Conservation (phyloP, 164 flowering plant species). For the Protea cynaroides region DNA sequence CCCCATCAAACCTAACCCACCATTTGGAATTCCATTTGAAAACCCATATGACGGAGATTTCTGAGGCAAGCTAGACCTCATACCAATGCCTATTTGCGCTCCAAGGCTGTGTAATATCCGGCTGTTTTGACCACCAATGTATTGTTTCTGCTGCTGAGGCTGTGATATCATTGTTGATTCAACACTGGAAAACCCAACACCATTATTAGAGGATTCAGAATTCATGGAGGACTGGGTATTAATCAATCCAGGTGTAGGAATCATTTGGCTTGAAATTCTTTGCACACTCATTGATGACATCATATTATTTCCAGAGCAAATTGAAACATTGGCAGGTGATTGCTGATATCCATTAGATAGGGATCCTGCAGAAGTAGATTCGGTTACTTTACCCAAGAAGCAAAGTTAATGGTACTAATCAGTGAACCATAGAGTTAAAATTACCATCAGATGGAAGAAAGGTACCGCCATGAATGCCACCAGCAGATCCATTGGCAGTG, state of each 20-base stretch:
- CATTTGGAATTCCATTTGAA: slow-evolving; percentile 59
- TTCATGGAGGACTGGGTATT: slow-evolving; percentile 47
- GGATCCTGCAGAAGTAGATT: slow-evolving; percentile 44
- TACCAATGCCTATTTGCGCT: slow-evolving; percentile 62
- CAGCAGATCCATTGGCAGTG: slow-evolving; percentile 31
- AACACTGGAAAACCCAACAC: slow-evolving; percentile 52
- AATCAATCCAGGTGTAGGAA: slow-evolving; percentile 90
- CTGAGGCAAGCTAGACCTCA: slow-evolving; percentile 63
- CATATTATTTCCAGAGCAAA: slow-evolving; percentile 47
- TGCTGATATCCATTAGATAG: slow-evolving; percentile 75
- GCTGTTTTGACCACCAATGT: slow-evolving; percentile 62
- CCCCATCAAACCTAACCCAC: slow-evolving; percentile 54
- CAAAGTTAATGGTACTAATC: not conserved
- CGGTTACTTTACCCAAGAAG: not conserved
- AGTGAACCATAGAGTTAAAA: not conserved
- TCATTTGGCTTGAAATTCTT: slow-evolving; percentile 76
- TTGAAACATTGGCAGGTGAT: slow-evolving; percentile 38
- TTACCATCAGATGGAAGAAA: slow-evolving; percentile 59
- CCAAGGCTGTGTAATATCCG: slow-evolving; percentile 67
- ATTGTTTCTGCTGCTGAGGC: slow-evolving; percentile 57
- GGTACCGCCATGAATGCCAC: slow-evolving; percentile 42
- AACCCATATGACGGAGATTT: slow-evolving; percentile 46
- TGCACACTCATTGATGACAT: slow-evolving; percentile 49
- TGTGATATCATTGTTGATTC: slow-evolving; percentile 60
- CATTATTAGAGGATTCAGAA: slow-evolving; percentile 45